Percentiles rank a stretch among this genome's conserved stretches.
Evolutionary conservation across 495 filamentous ascomycete species (phyloP).

Genomic region (Penicillium canescens): DNA sequence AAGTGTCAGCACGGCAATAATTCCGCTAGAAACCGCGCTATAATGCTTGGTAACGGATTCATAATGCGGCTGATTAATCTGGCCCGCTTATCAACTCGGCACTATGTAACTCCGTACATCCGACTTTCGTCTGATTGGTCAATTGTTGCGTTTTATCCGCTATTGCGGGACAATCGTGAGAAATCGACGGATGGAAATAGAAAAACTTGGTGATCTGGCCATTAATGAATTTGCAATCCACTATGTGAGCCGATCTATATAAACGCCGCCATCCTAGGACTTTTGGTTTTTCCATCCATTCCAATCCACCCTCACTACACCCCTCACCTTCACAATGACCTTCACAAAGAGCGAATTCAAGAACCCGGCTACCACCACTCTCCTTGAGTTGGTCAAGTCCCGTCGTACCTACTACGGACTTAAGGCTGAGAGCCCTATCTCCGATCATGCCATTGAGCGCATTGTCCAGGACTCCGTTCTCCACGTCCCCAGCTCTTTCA

Average conservation of each 20-base stretch:
- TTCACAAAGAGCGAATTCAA: conserved; percentile 33
- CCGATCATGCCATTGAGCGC: conserved; percentile 36
- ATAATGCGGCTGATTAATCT: neutral
- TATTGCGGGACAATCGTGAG: neutral
- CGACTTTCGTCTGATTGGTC: neutral
- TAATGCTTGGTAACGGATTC: neutral
- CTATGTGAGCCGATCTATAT: conserved; percentile 2
- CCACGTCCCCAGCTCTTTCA: conserved; percentile 51
- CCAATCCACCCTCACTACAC: neutral
- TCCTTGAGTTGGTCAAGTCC: conserved; percentile 40
- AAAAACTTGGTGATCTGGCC: neutral
- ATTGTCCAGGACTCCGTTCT: conserved; percentile 47
- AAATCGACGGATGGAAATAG: neutral
- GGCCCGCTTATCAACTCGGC: conserved; percentile 2
- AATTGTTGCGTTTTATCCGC: neutral
- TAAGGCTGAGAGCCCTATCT: conserved; percentile 45
- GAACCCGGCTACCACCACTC: conserved; percentile 41
- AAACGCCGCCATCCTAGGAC: neutral
- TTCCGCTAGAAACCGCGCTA: neutral
- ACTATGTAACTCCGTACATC: neutral
- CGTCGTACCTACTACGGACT: conserved; percentile 51
- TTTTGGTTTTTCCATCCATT: neutral
- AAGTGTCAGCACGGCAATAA: neutral
- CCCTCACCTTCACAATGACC: conserved; percentile 26
- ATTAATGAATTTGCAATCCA: neutral